Percentiles rank a stretch among this genome's conserved stretches.
These are phyloP conservation scores for Aspergillus pseudoterreus DNA, from an alignment of 2,329 filamentous ascomycete genomes.

Conservation along the genomic window DNA sequence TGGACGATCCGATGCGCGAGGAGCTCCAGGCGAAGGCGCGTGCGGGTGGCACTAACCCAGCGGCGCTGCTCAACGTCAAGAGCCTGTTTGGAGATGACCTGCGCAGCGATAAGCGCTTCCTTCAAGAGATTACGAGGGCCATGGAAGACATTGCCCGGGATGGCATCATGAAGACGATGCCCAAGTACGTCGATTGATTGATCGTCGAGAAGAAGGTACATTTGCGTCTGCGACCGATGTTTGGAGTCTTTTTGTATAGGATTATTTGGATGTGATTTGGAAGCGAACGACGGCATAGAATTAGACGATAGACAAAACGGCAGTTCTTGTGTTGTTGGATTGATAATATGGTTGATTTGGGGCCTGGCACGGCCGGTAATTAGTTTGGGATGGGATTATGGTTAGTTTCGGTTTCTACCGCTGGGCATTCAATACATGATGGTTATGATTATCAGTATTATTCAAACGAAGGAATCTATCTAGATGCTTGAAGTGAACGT, in stretches of 20 bases:
- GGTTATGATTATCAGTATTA: too few relatives aligned
- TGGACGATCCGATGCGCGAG: conserved; percentile 50
- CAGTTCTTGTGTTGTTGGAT: too few relatives aligned
- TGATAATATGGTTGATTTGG: too few relatives aligned
- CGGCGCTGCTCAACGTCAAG: conserved; percentile 44
- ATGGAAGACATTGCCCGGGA: conserved; percentile 48
- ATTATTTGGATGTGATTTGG: too few relatives aligned
- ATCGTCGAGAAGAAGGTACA: conserved; percentile 6
- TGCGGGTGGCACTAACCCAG: conserved; percentile 42
- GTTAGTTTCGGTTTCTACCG: too few relatives aligned
- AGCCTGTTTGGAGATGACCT: conserved; percentile 52
- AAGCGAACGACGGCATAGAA: too few relatives aligned
- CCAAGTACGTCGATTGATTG: conserved; percentile 46
- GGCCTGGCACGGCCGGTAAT: too few relatives aligned
- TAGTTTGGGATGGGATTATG: too few relatives aligned
- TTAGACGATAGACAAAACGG: too few relatives aligned
- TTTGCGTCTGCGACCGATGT: conserved; percentile 14
- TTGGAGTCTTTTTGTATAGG: conserved; percentile 1
- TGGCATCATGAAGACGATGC: conserved; percentile 48
- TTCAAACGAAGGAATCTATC: too few relatives aligned
- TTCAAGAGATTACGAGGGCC: conserved; percentile 45
- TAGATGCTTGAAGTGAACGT: too few relatives aligned
- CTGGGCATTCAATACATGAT: too few relatives aligned
- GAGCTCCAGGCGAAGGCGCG: conserved; percentile 46
- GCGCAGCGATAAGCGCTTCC: conserved; percentile 47